phyloP scores from a whole-genome alignment of 1,284 basidiomycete genomes.

The Trametes sp. region DNA sequence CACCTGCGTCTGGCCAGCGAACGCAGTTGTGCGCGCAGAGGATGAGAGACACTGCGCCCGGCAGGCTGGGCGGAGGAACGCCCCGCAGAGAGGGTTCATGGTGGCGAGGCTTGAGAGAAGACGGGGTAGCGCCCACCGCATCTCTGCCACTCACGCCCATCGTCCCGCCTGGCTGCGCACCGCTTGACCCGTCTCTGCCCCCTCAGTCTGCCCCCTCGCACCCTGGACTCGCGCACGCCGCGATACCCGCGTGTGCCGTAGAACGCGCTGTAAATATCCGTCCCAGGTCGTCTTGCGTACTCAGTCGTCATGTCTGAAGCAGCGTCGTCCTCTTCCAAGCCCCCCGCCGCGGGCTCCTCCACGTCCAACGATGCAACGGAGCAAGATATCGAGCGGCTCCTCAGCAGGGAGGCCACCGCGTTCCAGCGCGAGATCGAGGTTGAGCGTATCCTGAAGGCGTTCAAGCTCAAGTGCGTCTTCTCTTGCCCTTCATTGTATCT shows the following conservation, averaged over 20 bases:
- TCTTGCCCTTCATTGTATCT: background rate
- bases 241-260: background rate
- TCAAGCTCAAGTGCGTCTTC: conserved; percentile 78
- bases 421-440: conserved; percentile 85
- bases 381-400: conserved; percentile 73
- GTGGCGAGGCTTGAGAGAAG: conserved; percentile 15
- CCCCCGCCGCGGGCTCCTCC: conserved; percentile 17
- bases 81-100: conserved; percentile 35
- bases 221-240: background rate
- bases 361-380: conserved; percentile 39
- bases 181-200: background rate
- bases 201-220: background rate
- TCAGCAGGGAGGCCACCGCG: conserved; percentile 80
- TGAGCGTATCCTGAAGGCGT: conserved; percentile 84
- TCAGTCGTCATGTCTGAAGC: conserved; percentile 31
- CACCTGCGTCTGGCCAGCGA: conserved; percentile 14
- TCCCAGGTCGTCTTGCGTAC: conserved; percentile 22
- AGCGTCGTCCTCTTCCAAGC: conserved; percentile 28
- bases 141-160: conserved; percentile 22
- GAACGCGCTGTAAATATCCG: conserved; percentile 20
- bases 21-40: conserved; percentile 1
- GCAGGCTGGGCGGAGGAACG: conserved; percentile 28
- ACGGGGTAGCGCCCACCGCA: conserved; percentile 14
- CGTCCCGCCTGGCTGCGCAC: conserved; percentile 5
- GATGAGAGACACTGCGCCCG: conserved; percentile 16